Conservation (phyloP, 83 land plant genomes). For the Diphasiastrum complanatum region DNA sequence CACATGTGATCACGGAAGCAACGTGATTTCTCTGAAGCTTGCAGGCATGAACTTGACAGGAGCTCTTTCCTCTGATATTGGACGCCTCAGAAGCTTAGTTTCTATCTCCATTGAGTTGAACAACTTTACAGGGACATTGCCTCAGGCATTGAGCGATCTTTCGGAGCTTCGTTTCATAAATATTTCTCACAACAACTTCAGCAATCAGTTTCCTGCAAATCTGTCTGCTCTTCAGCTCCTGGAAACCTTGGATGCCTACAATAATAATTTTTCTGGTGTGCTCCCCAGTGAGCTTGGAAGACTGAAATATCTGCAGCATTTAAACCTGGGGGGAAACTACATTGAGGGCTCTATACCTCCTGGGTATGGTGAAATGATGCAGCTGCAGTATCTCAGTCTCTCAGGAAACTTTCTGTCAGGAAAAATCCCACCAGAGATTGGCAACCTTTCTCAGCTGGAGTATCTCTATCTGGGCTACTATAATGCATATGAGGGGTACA, state of each 20-base stretch:
- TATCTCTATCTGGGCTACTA: slow-evolving; percentile 56
- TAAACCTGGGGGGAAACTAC: slow-evolving; percentile 72
- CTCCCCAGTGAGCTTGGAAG: slow-evolving; percentile 41
- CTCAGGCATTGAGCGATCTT: too few species aligned
- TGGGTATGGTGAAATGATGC: slow-evolving; percentile 33
- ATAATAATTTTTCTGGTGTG: slow-evolving; percentile 59
- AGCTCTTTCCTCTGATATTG: too few species aligned
- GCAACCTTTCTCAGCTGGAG: slow-evolving; percentile 42
- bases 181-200: slow-evolving; percentile 17
- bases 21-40: too few species aligned
- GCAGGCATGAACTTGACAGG: too few species aligned
- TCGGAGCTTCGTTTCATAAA: slow-evolving; percentile 13
- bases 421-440: slow-evolving; percentile 54
- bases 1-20: too few species aligned
- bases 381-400: slow-evolving; percentile 43
- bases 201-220: slow-evolving; percentile 33
- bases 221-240: slow-evolving; percentile 20
- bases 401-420: slow-evolving; percentile 59
- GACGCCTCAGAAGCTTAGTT: too few species aligned
- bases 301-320: slow-evolving; percentile 34
- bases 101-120: too few species aligned
- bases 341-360: slow-evolving; percentile 57
- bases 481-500: slow-evolving; percentile 55
- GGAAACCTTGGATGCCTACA: slow-evolving; percentile 59
- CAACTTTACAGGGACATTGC: too few species aligned